Evolutionary conservation across 2,329 filamentous ascomycete genomes (phyloP), one percentile per base, ranked within the genome.

Genomic region (Fusarium sp.): DNA sequence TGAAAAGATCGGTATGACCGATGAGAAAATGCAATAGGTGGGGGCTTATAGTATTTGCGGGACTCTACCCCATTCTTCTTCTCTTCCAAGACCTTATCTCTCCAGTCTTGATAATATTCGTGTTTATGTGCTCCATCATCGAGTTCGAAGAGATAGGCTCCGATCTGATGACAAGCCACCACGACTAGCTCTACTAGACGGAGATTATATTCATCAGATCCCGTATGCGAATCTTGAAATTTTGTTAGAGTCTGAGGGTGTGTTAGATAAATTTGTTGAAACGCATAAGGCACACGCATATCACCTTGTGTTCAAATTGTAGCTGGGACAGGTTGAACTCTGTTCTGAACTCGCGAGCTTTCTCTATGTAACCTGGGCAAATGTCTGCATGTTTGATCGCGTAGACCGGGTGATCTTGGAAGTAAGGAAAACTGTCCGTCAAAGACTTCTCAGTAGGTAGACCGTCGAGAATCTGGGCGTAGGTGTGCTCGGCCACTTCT

Each of bases 381-480:
- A 49, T 43, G 0, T 67, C 11, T 0, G 2, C 0, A 1, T 70
- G 62, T 0, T n/a, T 6, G 1, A 51, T 34, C 6, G 3, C 28
- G 14, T 36, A 9, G 1, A 55, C 54, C 0, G 43, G 66, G 1
- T 63, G 63, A 7, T 56, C 57, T 3, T 39, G 4, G 0, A 52
- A n/a, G 14, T 24, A 54, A 7, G 11, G 2, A 1, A 40, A 52
- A 17, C 36, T 51, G 5, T 50, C 51, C 9, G 3, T 28, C 1
- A 42, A 2, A 3, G 54, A 43, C 4, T 36, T 9, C 36, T 46
- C 31, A 3, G 21, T 64, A 0, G 66, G 67, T 6, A 70, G 33
- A 2, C 67, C 66, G 13, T 70, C 67, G 0, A 70, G 36, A 3
- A 70, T 64, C 6, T 70, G 52, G 3, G 62, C 62, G 7, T 50